Base-by-base conservation (phyloP, 257 asterid genomes). In the Gynochthodes officinalis region DNA sequence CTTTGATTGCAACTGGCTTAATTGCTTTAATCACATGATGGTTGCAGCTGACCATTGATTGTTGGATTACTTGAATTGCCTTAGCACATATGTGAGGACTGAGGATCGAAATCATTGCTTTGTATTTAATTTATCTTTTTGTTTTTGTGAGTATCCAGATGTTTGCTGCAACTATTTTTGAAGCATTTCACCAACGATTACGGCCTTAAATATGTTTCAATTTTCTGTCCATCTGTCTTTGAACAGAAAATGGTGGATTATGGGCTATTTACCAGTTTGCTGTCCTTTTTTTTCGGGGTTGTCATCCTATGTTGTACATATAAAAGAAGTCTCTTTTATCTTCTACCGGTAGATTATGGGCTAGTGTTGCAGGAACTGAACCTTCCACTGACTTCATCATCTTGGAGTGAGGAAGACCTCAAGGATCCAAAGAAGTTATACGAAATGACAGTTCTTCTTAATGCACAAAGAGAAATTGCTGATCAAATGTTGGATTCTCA, bases 351-450 rank as follows among this genome's bases (percentile, higher is more conserved):
- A 37, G 64, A 35, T 60, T n/a, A n/a, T n/a, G n/a, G n/a, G n/a
- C 48, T 73, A 72, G 43, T 73, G 57, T 72, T 75, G 59, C 93
- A 93, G 98, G 97, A 86, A 44, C 75, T 93, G 85, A 86, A 86
- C 73, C 95, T 93, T 71, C 98, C 98, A 52, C 83, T 93, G 66
- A 83, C 77, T 73, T 80, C 89, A 57, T 89, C 97, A 76, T 93
- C 97, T 75, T 93, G 97, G 98, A 84, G 79, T 13, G 88, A 84
- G 33, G 92, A 88, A 76, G 97, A 93, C 82, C 90, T 83, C 70
- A 91, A 88, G 89, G 96, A 93, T 83, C 96, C 98, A 13, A 93
- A 87, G 85, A 91, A 87, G 83, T 89, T 80, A n/a, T 82, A 88
- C 61, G 98, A 93, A 82, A 93, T 85, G 98, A 88, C 89, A 5